These are phyloP conservation scores for Phaeophleospora eucalypticola DNA, from an alignment of 2,329 filamentous ascomycete species.

Conservation along the genomic window DNA sequence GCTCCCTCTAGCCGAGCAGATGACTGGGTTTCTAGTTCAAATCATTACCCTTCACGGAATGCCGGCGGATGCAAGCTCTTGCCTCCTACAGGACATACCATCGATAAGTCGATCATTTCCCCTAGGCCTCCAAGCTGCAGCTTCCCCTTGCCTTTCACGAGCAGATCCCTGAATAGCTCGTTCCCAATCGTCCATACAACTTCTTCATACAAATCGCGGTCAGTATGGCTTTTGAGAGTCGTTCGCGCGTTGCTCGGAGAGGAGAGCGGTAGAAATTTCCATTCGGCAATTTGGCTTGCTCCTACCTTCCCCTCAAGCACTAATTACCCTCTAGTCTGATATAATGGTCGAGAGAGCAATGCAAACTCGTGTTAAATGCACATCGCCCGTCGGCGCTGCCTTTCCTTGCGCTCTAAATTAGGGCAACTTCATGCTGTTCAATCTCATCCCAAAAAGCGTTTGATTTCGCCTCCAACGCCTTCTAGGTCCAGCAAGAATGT, in stretches of 20 bases:
- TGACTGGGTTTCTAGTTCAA: too few relatives aligned
- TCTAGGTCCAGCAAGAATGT: conserved; percentile 91
- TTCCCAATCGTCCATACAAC: neutral
- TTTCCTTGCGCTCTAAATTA: too few relatives aligned
- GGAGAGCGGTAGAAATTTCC: neutral
- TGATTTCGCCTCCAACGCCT: conserved; percentile 81
- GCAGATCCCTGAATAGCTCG: neutral
- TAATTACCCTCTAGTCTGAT: too few relatives aligned
- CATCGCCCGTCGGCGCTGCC: neutral
- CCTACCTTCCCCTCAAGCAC: too few relatives aligned
- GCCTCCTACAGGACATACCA: neutral
- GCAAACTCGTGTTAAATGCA: neutral
- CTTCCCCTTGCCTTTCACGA: neutral
- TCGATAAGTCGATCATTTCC: neutral
- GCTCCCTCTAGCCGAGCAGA: too few relatives aligned
- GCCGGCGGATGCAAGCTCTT: neutral
- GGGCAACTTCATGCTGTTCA: too few relatives aligned
- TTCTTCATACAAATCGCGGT: neutral
- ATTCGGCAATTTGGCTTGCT: conserved; percentile 3
- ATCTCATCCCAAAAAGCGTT: conserved; percentile 66
- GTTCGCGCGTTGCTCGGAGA: neutral
- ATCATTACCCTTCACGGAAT: neutral
- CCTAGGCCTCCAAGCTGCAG: neutral
- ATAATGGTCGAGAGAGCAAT: too few relatives aligned
- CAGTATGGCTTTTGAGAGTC: neutral